Base-by-base conservation (phyloP, 2,329 filamentous ascomycete genomes). In the Talaromyces marneffei region DNA sequence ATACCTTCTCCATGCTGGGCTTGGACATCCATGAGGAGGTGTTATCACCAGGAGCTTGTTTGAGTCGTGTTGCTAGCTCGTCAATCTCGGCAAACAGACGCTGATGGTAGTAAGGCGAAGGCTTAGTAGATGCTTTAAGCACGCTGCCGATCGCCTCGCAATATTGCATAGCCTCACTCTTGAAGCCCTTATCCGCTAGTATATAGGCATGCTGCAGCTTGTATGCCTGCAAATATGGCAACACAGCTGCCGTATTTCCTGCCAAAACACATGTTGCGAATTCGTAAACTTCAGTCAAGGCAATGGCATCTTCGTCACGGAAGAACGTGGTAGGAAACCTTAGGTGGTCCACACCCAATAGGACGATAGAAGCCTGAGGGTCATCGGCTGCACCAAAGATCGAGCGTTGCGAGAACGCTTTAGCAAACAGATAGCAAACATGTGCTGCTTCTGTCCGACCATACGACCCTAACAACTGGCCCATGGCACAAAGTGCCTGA, bases 231-330 rank as follows among this genome's bases (percentile, higher is more conserved):
- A 99, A 78, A 74, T 99, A 92, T 12, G 93, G 91, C 62, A 90
- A 83, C 42, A 83, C 82, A 35, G 85, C 78, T 0, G 81, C 75
- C 23, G 81, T 77, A 2, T 83, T 81, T 29, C 80, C 79, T 23
- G 83, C 83, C 2, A 88, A 81, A 14, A 97, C 82, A 9, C 90
- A 90, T 10, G 91, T 80, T 0, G 90, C 92, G 72, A 91, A 97
- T 72, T 99, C 94, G 69, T 95, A 97, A 0, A 96, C 86, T 74
- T 99, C 94, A 44, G 91, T 97, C n/a, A 99, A 83, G 56, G 97
- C 80, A n/a, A 97, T 85, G 3, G 91, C 85, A 71, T 97, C 92
- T 6, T 90, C 83, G 68, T 97, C 92, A 65, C 88, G 86, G 58
- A 87, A 87, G 64, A 92, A 88, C 56, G 90, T 86, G 57, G 87